These are phyloP conservation scores for Pleurotus tuoliensis DNA, from an alignment of 768 basidiomycete species.

Conservation along the genomic window DNA sequence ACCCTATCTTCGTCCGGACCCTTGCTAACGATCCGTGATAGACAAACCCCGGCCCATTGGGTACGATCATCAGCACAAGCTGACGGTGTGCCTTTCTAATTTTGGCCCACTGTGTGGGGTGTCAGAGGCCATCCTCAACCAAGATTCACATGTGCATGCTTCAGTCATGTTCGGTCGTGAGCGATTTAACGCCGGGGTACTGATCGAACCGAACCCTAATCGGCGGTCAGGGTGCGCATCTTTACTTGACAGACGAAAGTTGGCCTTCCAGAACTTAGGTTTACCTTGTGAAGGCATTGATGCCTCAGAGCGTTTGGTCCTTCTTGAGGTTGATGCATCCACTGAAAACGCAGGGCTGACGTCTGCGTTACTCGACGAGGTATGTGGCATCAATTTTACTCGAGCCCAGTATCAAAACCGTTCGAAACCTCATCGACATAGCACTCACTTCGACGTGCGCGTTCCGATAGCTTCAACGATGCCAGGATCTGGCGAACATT, in stretches of 20 bases:
- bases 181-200: constrained; percentile 23
- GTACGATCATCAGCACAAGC: constrained; percentile 1
- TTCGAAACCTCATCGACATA: constrained; percentile 29
- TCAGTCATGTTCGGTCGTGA: constrained; percentile 28
- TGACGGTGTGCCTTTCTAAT: background rate
- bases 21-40: background rate
- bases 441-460: constrained; percentile 13
- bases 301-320: background rate
- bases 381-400: constrained; percentile 21
- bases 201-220: constrained; percentile 22
- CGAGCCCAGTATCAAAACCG: constrained; percentile 22
- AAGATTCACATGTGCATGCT: constrained; percentile 17
- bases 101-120: too few species aligned
- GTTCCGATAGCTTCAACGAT: too few species aligned
- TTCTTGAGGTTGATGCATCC: background rate
- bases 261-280: background rate
- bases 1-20: background rate
- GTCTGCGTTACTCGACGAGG: background rate
- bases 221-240: background rate
- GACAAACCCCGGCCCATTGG: constrained; percentile 28
- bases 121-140: constrained; percentile 17
- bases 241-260: background rate
- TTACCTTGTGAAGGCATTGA: background rate
- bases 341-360: background rate
- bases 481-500: too few species aligned